Base-by-base conservation (phyloP, 805 yeast species). In the Isabelozyma gotoi region DNA sequence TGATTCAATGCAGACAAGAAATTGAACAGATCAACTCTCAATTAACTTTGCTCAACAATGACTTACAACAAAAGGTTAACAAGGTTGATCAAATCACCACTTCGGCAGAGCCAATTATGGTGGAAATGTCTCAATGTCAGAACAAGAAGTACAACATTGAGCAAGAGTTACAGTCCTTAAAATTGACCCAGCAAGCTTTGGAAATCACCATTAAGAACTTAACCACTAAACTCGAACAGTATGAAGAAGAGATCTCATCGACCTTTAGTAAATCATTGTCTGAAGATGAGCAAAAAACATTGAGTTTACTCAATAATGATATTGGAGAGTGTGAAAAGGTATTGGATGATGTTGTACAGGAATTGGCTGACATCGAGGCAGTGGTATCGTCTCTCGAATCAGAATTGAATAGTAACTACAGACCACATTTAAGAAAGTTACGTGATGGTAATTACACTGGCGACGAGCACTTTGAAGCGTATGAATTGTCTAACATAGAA, bases 381-480 rank as follows among this genome's bases (percentile, higher is more conserved):
- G 65, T 70, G 14, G 59, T 79, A 12, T 68, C 79, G 0, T 58
- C 65, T 1, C 50, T 78, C 7, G 77, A 78, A 37, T 71, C 85
- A 2, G 89, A 83, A 47, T 58, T 88, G 33, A 61, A 67, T n/a
- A 81, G 82, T 21, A 82, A 76, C 40, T 67, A 82, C 36, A 63
- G 73, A 34, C 87, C 88, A 10, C 78, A 79, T 44, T 60, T 55
- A 37, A 42, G 36, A 14, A 56, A 49, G 47, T 57, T 35, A 19
- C 46, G 11, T 42, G 49, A 42, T 18, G 61, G 58, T 16, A 42
- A 45, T n/a, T 48, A 46, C 21, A 44, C 54, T 19, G 55, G 42
- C 35, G 45, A 44, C 5, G 41, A 50, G 14, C 48, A 50, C 16
- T 48, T 47, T 16, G 55, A 59, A 18, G 45, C 41, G 24, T 44